These are phyloP conservation scores for Hypoxylon subgilvum DNA, from an alignment of 495 filamentous ascomycete genomes.

Conservation along the genomic window DNA sequence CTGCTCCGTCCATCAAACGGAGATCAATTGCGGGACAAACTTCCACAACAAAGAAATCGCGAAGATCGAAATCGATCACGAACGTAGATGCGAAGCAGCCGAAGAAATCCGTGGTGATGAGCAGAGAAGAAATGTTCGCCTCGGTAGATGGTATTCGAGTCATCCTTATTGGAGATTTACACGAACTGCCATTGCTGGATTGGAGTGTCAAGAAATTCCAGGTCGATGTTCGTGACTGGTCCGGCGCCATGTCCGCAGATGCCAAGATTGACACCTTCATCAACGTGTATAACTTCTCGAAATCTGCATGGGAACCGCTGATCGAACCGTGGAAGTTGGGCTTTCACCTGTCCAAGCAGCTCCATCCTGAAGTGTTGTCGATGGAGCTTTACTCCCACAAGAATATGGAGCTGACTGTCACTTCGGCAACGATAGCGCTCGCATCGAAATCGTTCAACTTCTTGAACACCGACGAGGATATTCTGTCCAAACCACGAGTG, in stretches of 20 bases:
- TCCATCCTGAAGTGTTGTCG: slow-evolving; percentile 74
- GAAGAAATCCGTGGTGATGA: too few species aligned
- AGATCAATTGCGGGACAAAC: too few species aligned
- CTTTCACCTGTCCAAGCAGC: slow-evolving; percentile 82
- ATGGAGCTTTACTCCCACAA: slow-evolving; percentile 87
- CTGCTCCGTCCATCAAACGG: too few species aligned
- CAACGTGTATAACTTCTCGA: slow-evolving; percentile 98
- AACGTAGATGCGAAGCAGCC: too few species aligned
- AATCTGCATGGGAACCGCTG: slow-evolving; percentile 96
- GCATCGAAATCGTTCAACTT: slow-evolving; percentile 92
- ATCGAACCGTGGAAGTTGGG: slow-evolving; percentile 96
- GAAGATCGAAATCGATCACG: too few species aligned
- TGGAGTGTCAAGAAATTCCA: slow-evolving; percentile 91
- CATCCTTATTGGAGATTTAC: slow-evolving; percentile 91
- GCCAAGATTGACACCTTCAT: slow-evolving; percentile 88
- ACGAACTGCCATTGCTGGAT: slow-evolving; percentile 92
- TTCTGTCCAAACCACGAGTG: slow-evolving; percentile 90
- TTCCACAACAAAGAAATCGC: too few species aligned
- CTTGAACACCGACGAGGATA: slow-evolving; percentile 85
- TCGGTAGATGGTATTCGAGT: slow-evolving; percentile 87
- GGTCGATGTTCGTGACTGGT: slow-evolving; percentile 86
- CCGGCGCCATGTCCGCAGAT: slow-evolving; percentile 82
- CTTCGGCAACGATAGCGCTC: slow-evolving; percentile 93
- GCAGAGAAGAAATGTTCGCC: slow-evolving; percentile 81
- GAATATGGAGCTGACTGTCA: slow-evolving; percentile 87